phyloP scores from a whole-genome alignment of 139 green algal species.

The Tetratostichococcus sp. region DNA sequence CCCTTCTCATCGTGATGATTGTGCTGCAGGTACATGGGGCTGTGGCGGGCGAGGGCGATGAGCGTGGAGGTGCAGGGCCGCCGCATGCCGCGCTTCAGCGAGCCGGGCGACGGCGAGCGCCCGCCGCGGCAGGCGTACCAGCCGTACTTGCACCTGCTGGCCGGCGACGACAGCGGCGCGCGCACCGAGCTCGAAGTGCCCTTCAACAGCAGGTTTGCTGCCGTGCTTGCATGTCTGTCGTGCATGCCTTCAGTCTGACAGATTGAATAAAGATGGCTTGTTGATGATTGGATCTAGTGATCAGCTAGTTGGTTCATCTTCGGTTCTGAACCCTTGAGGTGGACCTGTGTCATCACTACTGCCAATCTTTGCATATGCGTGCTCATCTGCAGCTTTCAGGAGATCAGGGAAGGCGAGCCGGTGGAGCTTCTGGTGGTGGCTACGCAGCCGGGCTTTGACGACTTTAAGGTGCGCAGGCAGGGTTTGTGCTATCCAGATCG shows the following conservation, averaged over 20 bases:
- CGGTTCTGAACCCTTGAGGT: no score
- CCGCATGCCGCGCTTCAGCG: slow-evolving; percentile 15
- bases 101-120: neutral
- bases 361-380: no score
- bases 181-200: slow-evolving; percentile 58
- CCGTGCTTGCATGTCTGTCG: no score
- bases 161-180: slow-evolving; percentile 65
- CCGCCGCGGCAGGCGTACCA: neutral
- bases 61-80: slow-evolving; percentile 30
- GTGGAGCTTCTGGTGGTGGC: slow-evolving; percentile 73
- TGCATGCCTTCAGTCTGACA: no score
- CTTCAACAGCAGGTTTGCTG: slow-evolving; percentile 40
- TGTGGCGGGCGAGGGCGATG: slow-evolving; percentile 61
- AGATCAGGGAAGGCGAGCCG: slow-evolving; percentile 46
- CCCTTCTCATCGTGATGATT: no score
- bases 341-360: no score
- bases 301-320: no score
- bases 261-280: no score
- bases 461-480: no score
- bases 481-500: no score
- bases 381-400: slow-evolving; percentile 34
- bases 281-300: no score
- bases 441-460: slow-evolving; percentile 40
- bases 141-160: slow-evolving; percentile 36
- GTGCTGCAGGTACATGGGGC: slow-evolving; percentile 38